Base-by-base conservation (phyloP, 78 protist species). In the Cavenderia fasciculata region DNA sequence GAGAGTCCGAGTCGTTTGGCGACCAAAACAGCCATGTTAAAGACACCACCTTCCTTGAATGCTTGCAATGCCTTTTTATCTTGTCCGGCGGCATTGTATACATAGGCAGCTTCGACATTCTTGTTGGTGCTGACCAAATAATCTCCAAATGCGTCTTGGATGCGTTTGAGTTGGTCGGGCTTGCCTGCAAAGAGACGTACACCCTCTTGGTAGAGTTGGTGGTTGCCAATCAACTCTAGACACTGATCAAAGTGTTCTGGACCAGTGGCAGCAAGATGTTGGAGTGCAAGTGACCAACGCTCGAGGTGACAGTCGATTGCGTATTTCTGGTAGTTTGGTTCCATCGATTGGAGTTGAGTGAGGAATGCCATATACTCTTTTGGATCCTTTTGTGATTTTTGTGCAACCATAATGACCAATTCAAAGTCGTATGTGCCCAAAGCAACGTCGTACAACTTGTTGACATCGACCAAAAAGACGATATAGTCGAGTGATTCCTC, bases 351-450 rank as follows among this genome's bases (percentile, higher is more conserved):
- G 3, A 96, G 47, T 21, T 43, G 76, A 4, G 31, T 16, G 19
- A 96, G 77, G 87, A 92, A 96, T 3, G 95, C 77, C 7, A 94
- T 51, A 54, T 96, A 96, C 59, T 96, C 96, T 29, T 85, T 77
- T 51, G 98, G 98, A 74, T 96, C 98, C 75, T 94, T 78, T 36
- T 94, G 96, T 11, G 95, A 87, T 47, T 92, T 90, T 56, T 94
- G 90, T 4, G 98, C 96, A 0, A 96, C 95, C 94, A 94, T 92
- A 43, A 85, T 38, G 0, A 74, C 96, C 59, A 96, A 38, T 38
- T 94, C 96, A 36, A 96, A 92, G 57, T 96, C 95, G 69, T 96
- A 96, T 59, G 85, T 87, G 40, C 96, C 98, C 6, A 96, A 76
- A 1, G 98, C 96, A 25, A 59, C 63, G 59, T 92, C 92, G 36